Base-by-base conservation (phyloP, 768 basidiomycete genomes). In the Mycena epipterygia region DNA sequence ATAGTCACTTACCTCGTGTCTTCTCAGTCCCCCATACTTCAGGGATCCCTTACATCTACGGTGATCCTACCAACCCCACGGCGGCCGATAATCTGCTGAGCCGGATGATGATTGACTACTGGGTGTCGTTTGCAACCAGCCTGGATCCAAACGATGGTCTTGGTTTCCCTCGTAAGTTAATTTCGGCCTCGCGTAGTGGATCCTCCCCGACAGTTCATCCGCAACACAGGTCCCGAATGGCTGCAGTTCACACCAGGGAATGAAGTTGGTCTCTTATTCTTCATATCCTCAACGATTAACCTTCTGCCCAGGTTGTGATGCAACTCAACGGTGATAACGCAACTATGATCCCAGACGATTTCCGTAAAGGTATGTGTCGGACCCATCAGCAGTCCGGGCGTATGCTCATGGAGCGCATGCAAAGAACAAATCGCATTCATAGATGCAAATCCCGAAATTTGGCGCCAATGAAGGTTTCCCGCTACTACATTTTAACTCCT, bases 71-170 rank as follows among this genome's bases (percentile, higher is more conserved):
- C 25, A 76, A 81, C 62, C 70, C 60, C 12, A 78, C 81, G 9
- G 61, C 78, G 19, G 62, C 77, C n/a, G 73, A 78, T 5, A 44
- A 74, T 27, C 66, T 49, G 12, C 63, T 84, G 8, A 83, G 83
- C 61, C 73, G 71, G 23, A 57, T 78, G 17, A 83, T 85, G 79
- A 79, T 81, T 39, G 83, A 85, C 57, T 85, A 84, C 61, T 85
- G 84, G 84, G 77, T 85, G 12, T 85, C 84, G 0, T 85, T 84
- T 64, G 80, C 80, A 0, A 80, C 79, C 2, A 80, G 77, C 49
- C 73, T 85, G n/a, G 25, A 77, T 61, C 84, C 84, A 1, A 85
- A 85, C 70, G 84, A 85, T 57, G 79, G 79, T 3, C 73, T 71
- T 23, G 83, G 84, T 13, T 60, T 66, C 41, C 41, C 73, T 44